These are phyloP conservation scores for Monosporascus ibericus DNA, from an alignment of 2,329 filamentous ascomycete species.

Conservation along the genomic window DNA sequence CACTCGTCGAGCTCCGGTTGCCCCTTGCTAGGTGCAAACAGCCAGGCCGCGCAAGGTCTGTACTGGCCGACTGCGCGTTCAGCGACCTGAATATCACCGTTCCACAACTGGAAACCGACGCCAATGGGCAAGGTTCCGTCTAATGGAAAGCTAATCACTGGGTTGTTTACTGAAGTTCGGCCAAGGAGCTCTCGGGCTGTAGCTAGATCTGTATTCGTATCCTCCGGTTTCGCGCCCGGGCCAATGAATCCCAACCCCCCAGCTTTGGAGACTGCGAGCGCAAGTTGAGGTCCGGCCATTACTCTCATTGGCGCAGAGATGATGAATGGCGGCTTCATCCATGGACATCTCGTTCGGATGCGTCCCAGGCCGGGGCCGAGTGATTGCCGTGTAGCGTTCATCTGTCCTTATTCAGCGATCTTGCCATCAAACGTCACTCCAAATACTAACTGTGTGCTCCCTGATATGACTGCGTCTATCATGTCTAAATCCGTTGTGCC, in stretches of 20 bases:
- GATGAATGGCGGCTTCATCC: constrained; percentile 42
- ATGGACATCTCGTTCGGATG: constrained; percentile 9
- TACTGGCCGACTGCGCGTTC: constrained; percentile 23
- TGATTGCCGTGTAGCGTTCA: background rate
- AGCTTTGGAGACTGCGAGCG: constrained; percentile 60
- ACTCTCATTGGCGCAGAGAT: constrained; percentile 63
- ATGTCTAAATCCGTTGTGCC: too few species aligned
- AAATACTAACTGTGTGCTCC: too few species aligned
- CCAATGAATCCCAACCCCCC: constrained; percentile 57
- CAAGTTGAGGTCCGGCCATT: constrained; percentile 49
- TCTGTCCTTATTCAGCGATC: background rate
- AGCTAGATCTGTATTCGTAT: constrained; percentile 25
- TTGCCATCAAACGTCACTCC: too few species aligned
- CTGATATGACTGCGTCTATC: too few species aligned
- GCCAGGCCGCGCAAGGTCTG: constrained; percentile 37
- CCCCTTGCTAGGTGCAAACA: constrained; percentile 36
- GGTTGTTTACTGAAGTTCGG: background rate
- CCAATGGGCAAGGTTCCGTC: constrained; percentile 33
- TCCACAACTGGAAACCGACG: constrained; percentile 41
- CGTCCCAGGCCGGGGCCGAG: background rate
- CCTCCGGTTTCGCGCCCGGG: constrained; percentile 28
- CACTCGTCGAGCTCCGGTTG: constrained; percentile 35
- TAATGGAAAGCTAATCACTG: constrained; percentile 3
- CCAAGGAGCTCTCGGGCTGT: constrained; percentile 16
- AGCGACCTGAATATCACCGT: constrained; percentile 30